A percentile compares a stretch with the other conserved stretches of the same genome.
phyloP scores from a whole-genome alignment of 2,329 filamentous ascomycete genomes.

The Ophiostoma himal-ulmi region DNA sequence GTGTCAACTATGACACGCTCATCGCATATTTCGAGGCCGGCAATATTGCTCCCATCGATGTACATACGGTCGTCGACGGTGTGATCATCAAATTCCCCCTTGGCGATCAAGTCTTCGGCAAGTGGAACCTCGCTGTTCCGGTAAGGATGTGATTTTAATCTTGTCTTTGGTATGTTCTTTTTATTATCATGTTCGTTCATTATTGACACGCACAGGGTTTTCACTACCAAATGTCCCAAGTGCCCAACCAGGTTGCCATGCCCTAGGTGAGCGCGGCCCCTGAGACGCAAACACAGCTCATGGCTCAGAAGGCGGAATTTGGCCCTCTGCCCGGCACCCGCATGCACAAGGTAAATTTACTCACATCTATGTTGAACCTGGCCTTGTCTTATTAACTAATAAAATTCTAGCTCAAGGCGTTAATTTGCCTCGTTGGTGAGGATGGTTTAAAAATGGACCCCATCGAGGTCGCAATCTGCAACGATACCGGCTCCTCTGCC shows the following conservation, averaged over 20 bases:
- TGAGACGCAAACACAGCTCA: too few species aligned
- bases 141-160: neutral
- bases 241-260: too few species aligned
- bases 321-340: neutral
- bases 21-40: too few species aligned
- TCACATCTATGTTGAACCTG: neutral
- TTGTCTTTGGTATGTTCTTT: neutral
- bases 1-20: too few species aligned
- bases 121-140: too few species aligned
- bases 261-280: too few species aligned
- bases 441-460: neutral
- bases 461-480: neutral
- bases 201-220: neutral
- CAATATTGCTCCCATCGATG: too few species aligned
- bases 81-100: too few species aligned
- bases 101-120: too few species aligned
- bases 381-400: neutral
- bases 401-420: neutral
- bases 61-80: too few species aligned
- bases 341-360: neutral
- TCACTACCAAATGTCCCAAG: too few species aligned
- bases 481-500: neutral
- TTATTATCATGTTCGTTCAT: neutral
- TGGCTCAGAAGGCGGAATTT: neutral
- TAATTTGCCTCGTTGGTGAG: neutral